Percentiles rank a stretch among this genome's conserved stretches.
Evolutionary conservation across 1,284 basidiomycete species (phyloP).

Genomic region (Tilletia horrida): DNA sequence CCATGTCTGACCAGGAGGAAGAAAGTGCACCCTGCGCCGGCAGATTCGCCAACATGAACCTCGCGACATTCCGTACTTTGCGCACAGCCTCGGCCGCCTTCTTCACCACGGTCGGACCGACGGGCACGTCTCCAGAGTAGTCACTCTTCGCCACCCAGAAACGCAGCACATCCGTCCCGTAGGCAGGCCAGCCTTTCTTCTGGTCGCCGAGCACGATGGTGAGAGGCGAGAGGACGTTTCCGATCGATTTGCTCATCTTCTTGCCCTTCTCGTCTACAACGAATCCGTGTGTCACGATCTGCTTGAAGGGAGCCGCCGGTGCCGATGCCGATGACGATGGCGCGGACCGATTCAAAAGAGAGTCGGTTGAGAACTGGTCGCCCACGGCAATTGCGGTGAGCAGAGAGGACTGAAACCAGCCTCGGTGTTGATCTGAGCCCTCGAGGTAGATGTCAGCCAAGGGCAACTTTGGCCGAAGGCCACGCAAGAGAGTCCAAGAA

Average conservation of each 20-base stretch:
- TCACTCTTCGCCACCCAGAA: constrained; percentile 91
- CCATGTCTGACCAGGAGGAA: not conserved
- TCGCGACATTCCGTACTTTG: constrained; percentile 80
- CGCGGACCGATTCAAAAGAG: not conserved
- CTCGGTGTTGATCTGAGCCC: constrained; percentile 95
- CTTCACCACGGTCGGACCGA: constrained; percentile 73
- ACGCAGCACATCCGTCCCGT: constrained; percentile 81
- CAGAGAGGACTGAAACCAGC: constrained; percentile 97
- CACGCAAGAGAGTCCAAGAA: constrained; percentile 78
- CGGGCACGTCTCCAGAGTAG: constrained; percentile 80
- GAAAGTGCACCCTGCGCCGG: constrained; percentile 19
- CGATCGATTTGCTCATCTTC: constrained; percentile 98
- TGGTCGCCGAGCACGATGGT: constrained; percentile 71
- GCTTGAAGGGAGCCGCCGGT: constrained; percentile 66
- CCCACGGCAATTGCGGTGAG: constrained; percentile 70
- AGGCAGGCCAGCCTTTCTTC: constrained; percentile 62
- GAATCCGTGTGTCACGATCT: constrained; percentile 93
- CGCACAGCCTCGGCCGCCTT: constrained; percentile 75
- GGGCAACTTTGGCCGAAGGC: constrained; percentile 50
- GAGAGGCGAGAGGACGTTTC: constrained; percentile 85
- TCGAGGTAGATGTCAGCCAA: constrained; percentile 87
- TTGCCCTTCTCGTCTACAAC: constrained; percentile 83
- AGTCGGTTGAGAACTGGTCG: not conserved
- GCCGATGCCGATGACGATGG: not conserved
- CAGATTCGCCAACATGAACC: constrained; percentile 82